Evolutionary conservation across 1,284 basidiomycete species (phyloP), one percentile per base, ranked within the genome.

Genomic region (Ustilago xerochloae): DNA sequence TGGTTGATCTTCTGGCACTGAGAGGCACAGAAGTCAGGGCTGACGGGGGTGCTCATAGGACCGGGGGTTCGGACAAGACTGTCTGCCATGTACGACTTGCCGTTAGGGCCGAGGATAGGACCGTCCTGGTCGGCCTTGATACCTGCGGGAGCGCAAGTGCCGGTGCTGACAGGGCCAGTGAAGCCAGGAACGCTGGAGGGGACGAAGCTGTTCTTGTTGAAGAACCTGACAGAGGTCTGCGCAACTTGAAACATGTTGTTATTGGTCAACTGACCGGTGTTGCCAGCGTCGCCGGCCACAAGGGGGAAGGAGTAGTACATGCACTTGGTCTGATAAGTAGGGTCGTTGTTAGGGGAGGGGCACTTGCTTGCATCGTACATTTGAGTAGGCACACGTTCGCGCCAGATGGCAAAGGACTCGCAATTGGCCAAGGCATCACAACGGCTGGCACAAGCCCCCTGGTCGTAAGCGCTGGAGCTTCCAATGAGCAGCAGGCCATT

Each of bases 401-500:
- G 48, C 32, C 30, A 50, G 33, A 50, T 50, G 15, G 48, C 48
- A n/a, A 50, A 50, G 7, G 48, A 50, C 16, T n/a, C n/a, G 33
- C 48, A 50, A 13, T 33, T 36, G 18, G n/a, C 10, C 30, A 35
- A 0, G 33, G 13, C 36, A 33, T 50, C 33, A 24, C 48, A 50
- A 18, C 26, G 30, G 32, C 20, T 16, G 18, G 22, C 1, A 32
- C 48, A 50, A 6, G 22, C 20, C 13, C 22, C 36, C 8, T 22
- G 18, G n/a, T 50, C 20, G 33, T 50, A 50, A 15, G n/a, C 33
- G 22, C 20, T 22, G 48, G 35, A 50, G 18, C 32, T 18, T 18
- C 26, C n/a, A 4, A 50, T 32, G 33, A 30, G 13, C 6, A 50
- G 32, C 33, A 50, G 16, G 20, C 48, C 48, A 26, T 50, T 50